These are phyloP conservation scores for Leucoagaricus sp. DNA, from an alignment of 1,284 basidiomycete species.

Conservation along the genomic window DNA sequence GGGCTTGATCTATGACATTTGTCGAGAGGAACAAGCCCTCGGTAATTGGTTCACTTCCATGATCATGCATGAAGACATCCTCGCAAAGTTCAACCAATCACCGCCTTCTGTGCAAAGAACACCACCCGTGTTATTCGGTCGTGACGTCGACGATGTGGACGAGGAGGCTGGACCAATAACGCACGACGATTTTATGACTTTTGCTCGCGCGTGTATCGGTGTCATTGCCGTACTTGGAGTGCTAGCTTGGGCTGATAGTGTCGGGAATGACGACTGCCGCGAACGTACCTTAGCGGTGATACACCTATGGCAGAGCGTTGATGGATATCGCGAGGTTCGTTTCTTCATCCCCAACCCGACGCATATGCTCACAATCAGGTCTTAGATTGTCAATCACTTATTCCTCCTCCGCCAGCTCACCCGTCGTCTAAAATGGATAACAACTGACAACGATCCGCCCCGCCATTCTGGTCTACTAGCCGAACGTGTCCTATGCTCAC, in stretches of 20 bases:
- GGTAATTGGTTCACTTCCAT: constrained; percentile 73
- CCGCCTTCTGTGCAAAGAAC: constrained; percentile 23
- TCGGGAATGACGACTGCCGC: constrained; percentile 63
- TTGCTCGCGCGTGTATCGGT: constrained; percentile 66
- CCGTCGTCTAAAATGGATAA: constrained; percentile 63
- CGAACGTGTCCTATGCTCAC: constrained; percentile 63
- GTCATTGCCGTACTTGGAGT: constrained; percentile 69
- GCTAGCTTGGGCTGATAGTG: constrained; percentile 78
- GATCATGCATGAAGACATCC: constrained; percentile 53
- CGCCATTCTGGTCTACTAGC: constrained; percentile 62
- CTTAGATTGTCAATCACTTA: constrained; percentile 66
- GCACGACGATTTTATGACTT: constrained; percentile 63
- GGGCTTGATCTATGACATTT: constrained; percentile 56
- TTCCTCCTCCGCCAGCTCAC: constrained; percentile 64
- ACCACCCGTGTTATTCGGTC: constrained; percentile 33
- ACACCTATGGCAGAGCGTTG: constrained; percentile 67
- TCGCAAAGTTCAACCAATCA: constrained; percentile 42
- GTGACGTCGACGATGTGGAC: neutral
- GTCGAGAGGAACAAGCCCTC: constrained; percentile 62
- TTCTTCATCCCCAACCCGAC: neutral
- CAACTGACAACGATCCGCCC: constrained; percentile 56
- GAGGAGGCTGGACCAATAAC: constrained; percentile 16
- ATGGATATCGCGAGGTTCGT: constrained; percentile 64
- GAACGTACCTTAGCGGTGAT: constrained; percentile 63
- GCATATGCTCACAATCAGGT: neutral